Conservation (phyloP, 2,329 filamentous ascomycete genomes). For the Tothia fuscella region DNA sequence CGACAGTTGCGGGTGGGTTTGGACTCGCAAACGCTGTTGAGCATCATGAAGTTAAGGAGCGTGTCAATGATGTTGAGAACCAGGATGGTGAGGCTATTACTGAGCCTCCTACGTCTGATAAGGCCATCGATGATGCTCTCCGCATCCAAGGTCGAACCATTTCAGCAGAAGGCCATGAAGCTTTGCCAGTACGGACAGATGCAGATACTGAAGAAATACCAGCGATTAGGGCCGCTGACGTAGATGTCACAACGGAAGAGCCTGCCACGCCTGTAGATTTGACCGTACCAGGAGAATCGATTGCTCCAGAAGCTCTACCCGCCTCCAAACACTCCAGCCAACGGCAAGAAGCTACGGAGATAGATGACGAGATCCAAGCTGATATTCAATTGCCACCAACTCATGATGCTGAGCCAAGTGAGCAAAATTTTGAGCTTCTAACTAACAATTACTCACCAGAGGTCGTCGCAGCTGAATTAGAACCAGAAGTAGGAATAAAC, state of each 20-base stretch:
- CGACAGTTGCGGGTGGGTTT: neutral
- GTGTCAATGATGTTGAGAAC: neutral
- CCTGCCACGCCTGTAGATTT: neutral
- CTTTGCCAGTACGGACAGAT: neutral
- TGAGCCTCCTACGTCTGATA: neutral
- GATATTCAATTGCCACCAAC: neutral
- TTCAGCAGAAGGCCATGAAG: neutral
- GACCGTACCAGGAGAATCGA: neutral
- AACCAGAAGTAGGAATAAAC: neutral
- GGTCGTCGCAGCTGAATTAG: neutral
- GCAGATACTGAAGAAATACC: neutral
- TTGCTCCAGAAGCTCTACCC: neutral
- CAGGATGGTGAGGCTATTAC: neutral
- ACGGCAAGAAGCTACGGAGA: neutral
- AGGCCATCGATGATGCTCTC: neutral
- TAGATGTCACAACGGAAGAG: neutral
- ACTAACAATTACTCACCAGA: neutral
- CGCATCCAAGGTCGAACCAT: no score
- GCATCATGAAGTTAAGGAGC: neutral
- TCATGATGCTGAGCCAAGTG: neutral
- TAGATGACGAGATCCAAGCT: neutral
- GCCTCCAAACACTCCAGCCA: neutral
- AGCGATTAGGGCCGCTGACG: neutral
- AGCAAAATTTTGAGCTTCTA: neutral
- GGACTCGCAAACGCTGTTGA: neutral